These are phyloP conservation scores for Lentinus tigrinus DNA, from an alignment of 768 basidiomycete species.

Conservation along the genomic window DNA sequence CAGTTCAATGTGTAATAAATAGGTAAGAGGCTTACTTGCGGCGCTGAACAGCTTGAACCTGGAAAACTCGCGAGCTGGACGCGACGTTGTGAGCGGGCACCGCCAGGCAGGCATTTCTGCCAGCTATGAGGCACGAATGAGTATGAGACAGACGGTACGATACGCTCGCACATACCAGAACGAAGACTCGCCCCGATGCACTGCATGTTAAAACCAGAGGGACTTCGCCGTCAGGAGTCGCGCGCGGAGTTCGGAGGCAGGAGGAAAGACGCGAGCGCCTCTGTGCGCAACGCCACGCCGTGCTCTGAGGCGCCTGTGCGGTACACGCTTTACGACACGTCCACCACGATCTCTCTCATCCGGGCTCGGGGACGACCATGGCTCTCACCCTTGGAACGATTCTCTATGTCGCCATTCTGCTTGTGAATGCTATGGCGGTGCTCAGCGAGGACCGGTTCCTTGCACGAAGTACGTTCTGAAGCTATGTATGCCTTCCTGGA, in stretches of 20 bases:
- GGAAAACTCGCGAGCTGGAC: conserved; percentile 21
- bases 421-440: conserved; percentile 94
- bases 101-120: conserved; percentile 8
- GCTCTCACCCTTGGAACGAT: conserved; percentile 61
- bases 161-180: conserved; percentile 3
- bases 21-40: conserved; percentile 41
- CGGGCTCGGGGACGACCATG: conserved; percentile 34
- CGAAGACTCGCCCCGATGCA: conserved; percentile 15
- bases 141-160: not conserved
- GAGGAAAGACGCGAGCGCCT: conserved; percentile 6
- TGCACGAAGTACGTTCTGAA: conserved; percentile 67
- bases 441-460: conserved; percentile 96
- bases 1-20: not conserved
- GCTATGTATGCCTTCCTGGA: not conserved
- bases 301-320: not conserved
- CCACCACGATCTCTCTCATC: conserved; percentile 22
- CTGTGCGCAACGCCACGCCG: conserved; percentile 4
- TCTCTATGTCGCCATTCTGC: conserved; percentile 81
- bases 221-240: not conserved
- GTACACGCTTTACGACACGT: conserved; percentile 14
- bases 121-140: not conserved
- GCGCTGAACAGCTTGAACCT: conserved; percentile 35
- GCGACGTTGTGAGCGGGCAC: conserved; percentile 16
- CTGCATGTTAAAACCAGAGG: conserved; percentile 16
- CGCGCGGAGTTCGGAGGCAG: conserved; percentile 10